Percentiles rank a stretch among this genome's conserved stretches.
phyloP scores from a whole-genome alignment of 106 monocot species.

The Apostasia ramifera region DNA sequence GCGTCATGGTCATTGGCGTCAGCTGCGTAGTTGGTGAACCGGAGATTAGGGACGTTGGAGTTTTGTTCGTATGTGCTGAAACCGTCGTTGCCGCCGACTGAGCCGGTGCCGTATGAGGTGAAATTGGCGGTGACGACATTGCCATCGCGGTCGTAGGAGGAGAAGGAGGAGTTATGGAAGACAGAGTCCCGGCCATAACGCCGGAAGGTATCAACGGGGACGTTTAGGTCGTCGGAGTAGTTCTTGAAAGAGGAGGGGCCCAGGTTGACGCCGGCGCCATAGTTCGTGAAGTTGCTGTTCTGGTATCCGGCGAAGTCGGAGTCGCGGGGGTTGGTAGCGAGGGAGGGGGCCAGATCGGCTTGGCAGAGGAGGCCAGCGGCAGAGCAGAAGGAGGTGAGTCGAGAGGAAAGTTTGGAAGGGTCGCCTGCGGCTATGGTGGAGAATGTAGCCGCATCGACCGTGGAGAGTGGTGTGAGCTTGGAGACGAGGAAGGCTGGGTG shows the following conservation, averaged over 20 bases:
- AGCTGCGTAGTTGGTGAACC: constrained; percentile 70
- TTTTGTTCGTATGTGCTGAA: constrained; percentile 56
- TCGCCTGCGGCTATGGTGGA: constrained; percentile 30
- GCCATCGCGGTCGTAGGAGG: constrained; percentile 43
- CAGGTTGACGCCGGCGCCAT: constrained; percentile 31
- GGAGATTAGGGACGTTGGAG: constrained; percentile 56
- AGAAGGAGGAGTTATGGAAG: constrained; percentile 36
- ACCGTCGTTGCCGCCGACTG: constrained; percentile 42
- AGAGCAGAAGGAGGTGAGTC: constrained; percentile 51
- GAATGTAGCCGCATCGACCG: constrained; percentile 33
- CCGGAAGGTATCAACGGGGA: constrained; percentile 77
- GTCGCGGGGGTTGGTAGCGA: constrained; percentile 7
- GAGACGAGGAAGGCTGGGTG: constrained; percentile 61
- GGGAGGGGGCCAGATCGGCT: constrained; percentile 2
- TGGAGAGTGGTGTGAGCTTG: constrained; percentile 75
- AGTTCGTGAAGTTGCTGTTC: constrained; percentile 74
- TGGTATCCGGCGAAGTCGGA: constrained; percentile 41
- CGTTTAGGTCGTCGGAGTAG: constrained; percentile 57
- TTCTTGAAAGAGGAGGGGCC: constrained; percentile 52
- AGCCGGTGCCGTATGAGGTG: constrained; percentile 62
- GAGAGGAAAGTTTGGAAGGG: constrained; percentile 14
- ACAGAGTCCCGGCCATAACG: constrained; percentile 61
- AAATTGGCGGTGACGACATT: constrained; percentile 85
- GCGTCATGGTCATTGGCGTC: constrained; percentile 22
- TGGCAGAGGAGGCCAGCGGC: constrained; percentile 15